phyloP scores from a whole-genome alignment of 208 protist genomes.

The Trypanosoma cruzi region DNA sequence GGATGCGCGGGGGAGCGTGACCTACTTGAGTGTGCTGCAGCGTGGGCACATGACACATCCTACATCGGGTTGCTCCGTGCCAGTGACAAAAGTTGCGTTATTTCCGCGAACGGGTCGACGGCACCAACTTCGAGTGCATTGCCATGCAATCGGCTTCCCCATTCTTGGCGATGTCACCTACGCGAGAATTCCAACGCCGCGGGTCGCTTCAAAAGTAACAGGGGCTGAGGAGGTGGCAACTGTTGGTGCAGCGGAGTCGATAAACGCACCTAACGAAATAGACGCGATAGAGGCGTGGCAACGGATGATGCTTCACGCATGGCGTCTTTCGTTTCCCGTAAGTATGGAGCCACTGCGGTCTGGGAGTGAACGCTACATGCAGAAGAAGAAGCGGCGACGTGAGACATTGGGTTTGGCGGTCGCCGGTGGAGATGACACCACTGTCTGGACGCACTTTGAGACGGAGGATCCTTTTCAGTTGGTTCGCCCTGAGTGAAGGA shows the following conservation, averaged over 20 bases:
- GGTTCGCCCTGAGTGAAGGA: neutral
- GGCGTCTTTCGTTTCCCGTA: slow-evolving; percentile 58
- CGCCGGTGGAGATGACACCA: slow-evolving; percentile 1
- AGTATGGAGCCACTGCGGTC: slow-evolving; percentile 18
- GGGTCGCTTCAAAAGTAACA: neutral
- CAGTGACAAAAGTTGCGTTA: slow-evolving; percentile 66
- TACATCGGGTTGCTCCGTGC: neutral
- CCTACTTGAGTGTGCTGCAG: slow-evolving; percentile 35
- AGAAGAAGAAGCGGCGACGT: slow-evolving; percentile 64
- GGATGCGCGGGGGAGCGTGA: slow-evolving; percentile 29
- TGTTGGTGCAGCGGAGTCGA: neutral
- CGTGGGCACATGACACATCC: slow-evolving; percentile 21
- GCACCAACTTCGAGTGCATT: slow-evolving; percentile 92
- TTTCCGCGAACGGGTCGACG: slow-evolving; percentile 72
- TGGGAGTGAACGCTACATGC: slow-evolving; percentile 37
- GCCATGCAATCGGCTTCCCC: slow-evolving; percentile 71
- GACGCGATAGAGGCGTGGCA: slow-evolving; percentile 12
- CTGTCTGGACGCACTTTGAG: slow-evolving; percentile 51
- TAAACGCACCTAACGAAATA: neutral
- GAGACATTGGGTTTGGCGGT: slow-evolving; percentile 40
- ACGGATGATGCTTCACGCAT: slow-evolving; percentile 85
- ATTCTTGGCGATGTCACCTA: slow-evolving; percentile 88
- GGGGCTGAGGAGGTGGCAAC: neutral
- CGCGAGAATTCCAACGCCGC: slow-evolving; percentile 6
- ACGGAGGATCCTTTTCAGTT: slow-evolving; percentile 22